These are phyloP conservation scores for Coniophora puteana DNA, from an alignment of 1,284 basidiomycete genomes.

Conservation along the genomic window DNA sequence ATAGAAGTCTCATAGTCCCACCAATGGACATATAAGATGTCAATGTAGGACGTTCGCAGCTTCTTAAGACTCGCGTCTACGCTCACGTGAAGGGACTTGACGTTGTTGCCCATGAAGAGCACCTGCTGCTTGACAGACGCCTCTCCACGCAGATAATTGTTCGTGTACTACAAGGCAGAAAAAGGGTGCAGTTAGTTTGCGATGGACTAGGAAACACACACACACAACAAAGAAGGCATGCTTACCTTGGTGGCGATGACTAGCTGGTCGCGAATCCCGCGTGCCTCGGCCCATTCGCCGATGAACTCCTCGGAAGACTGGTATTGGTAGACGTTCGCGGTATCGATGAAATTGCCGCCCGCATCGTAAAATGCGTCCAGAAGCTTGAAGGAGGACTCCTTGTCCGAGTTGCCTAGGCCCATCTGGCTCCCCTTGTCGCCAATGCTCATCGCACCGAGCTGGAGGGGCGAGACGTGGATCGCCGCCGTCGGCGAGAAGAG, in stretches of 20 bases:
- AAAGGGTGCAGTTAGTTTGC: no score
- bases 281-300: slow-evolving; percentile 34
- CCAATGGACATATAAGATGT: slow-evolving; percentile 41
- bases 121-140: slow-evolving; percentile 21
- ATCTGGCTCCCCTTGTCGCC: slow-evolving; percentile 34
- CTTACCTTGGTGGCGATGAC: slow-evolving; percentile 30
- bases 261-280: slow-evolving; percentile 32
- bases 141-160: slow-evolving; percentile 27
- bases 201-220: no score
- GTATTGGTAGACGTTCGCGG: slow-evolving; percentile 22
- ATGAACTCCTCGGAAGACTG: slow-evolving; percentile 33
- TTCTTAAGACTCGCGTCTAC: slow-evolving; percentile 38
- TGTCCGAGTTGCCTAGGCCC: slow-evolving; percentile 25
- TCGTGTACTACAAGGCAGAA: slow-evolving; percentile 27
- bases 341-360: slow-evolving; percentile 23
- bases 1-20: slow-evolving; percentile 42
- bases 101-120: slow-evolving; percentile 34
- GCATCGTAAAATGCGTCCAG: slow-evolving; percentile 28
- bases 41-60: slow-evolving; percentile 40
- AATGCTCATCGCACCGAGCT: slow-evolving; percentile 42
- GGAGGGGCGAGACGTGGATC: slow-evolving; percentile 41
- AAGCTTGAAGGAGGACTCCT: slow-evolving; percentile 27
- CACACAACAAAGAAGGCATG: neutral
- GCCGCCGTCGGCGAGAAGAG: slow-evolving; percentile 38
- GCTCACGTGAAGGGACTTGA: slow-evolving; percentile 29